Base-by-base conservation (phyloP, 345 rosid species). In the Citrus maxima region DNA sequence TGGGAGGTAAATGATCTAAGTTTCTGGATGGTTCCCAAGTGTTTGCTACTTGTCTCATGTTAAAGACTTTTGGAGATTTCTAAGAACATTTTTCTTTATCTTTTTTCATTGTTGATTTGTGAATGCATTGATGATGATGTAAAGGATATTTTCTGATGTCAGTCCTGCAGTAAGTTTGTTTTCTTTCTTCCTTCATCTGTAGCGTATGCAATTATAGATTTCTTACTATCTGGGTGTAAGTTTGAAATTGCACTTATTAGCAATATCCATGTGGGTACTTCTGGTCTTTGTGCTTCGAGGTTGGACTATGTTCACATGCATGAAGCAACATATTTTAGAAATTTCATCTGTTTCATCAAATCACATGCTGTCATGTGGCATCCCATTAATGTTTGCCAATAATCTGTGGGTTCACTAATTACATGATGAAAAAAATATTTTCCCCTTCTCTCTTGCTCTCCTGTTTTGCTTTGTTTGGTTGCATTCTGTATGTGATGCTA, bases 1-100 rank as follows among this genome's bases (percentile, higher is more conserved):
- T 95, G 99, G 99, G 99, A 96, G 94, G 99, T 93, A 90, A 84
- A 76, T 40, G 75, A 51, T 46, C 59, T 56, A 59, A 68, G 35
- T 19, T 76, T 77, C 35, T 34, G 13, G 63, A 65, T 54, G 12
- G 32, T 82, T 61, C 25, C 34, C 10, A 68, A 64, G 27, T 67
- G 24, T 81, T 76, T 76, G 58, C 25, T 64, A 65, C 38, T 67
- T 68, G 28, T 73, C 34, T 34, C 62, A n/a, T 46, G 28, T 67
- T 63, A 10, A 63, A 58, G n/a, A 59, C 56, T 58, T 24, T 12
- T 79, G 54, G 35, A n/a, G 54, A 78, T 67, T 58, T 49, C 68
- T 58, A 30, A 68, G 61, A 72, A 12, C 38, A 59, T 60, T 66
- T 38, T 65, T 62, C 24, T 61, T 79, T 61, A 4, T 42, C 21